These are phyloP conservation scores for Sextonia rubra DNA, from an alignment of 164 flowering plant genomes.

Conservation along the genomic window DNA sequence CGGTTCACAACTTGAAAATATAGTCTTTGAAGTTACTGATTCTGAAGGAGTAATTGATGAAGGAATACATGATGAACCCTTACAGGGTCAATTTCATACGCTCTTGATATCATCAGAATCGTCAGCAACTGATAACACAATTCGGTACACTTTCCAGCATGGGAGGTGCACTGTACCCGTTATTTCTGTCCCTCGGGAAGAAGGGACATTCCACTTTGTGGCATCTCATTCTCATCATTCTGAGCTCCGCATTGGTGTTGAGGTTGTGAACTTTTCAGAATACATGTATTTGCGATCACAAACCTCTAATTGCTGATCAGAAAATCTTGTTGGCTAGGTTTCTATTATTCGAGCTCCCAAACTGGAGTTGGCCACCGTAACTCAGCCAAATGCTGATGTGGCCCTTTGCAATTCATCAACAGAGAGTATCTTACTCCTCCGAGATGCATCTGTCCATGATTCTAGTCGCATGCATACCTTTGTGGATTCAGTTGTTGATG, in stretches of 20 bases:
- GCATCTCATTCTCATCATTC: constrained; percentile 53
- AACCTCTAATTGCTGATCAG: constrained; percentile 1
- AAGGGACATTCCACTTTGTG: constrained; percentile 36
- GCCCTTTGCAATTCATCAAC: constrained; percentile 12
- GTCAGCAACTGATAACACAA: constrained; percentile 16
- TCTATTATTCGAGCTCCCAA: constrained; percentile 20
- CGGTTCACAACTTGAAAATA: constrained; percentile 46
- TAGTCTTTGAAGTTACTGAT: constrained; percentile 46
- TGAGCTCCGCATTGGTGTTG: constrained; percentile 36
- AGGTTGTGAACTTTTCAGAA: constrained; percentile 29
- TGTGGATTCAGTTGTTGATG: constrained; percentile 12
- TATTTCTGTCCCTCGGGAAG: constrained; percentile 40
- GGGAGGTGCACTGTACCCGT: constrained; percentile 55
- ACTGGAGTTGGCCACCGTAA: constrained; percentile 8
- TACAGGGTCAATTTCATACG: constrained; percentile 45
- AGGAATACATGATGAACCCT: constrained; percentile 32
- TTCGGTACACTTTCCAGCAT: constrained; percentile 37
- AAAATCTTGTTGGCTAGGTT: constrained; percentile 25
- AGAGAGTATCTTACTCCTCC: constrained; percentile 12
- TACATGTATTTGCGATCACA: neutral
- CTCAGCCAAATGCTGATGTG: constrained; percentile 4
- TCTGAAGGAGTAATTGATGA: constrained; percentile 50
- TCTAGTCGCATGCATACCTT: constrained; percentile 9
- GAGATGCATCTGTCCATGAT: constrained; percentile 6
- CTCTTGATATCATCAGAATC: constrained; percentile 36